A percentile compares a stretch with the other conserved stretches of the same genome.
phyloP scores from a whole-genome alignment of 2,329 filamentous ascomycete genomes.

The Fusarium metavorans region DNA sequence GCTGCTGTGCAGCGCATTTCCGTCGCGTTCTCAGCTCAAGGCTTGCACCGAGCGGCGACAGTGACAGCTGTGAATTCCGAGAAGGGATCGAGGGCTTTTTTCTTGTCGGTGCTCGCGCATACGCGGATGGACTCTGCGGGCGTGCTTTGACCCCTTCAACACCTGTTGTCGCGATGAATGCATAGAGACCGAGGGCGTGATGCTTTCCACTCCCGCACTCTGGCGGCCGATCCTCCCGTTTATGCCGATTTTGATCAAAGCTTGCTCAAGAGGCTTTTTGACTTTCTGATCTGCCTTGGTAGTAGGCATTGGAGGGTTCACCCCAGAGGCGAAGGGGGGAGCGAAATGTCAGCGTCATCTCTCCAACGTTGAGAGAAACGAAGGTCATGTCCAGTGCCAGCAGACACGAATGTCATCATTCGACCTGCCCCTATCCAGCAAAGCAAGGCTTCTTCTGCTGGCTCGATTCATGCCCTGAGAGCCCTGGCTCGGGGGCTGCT shows the following conservation, averaged over 20 bases:
- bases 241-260: slow-evolving; percentile 23
- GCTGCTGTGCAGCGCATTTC: slow-evolving; percentile 21
- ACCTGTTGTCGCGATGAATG: slow-evolving; percentile 9
- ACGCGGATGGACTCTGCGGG: neutral
- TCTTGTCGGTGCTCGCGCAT: slow-evolving; percentile 1
- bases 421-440: slow-evolving; percentile 2
- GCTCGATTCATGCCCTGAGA: slow-evolving; percentile 2
- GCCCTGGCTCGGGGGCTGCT: slow-evolving; percentile 24
- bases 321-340: slow-evolving; percentile 9
- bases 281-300: slow-evolving; percentile 12
- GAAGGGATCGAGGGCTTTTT: slow-evolving; percentile 20
- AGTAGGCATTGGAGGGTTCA: neutral
- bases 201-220: slow-evolving; percentile 29
- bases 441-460: neutral
- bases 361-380: neutral
- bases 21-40: slow-evolving; percentile 14
- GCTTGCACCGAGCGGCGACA: slow-evolving; percentile 30
- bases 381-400: neutral
- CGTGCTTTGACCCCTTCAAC: slow-evolving; percentile 24
- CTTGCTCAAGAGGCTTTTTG: slow-evolving; percentile 16
- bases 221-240: slow-evolving; percentile 32
- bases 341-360: slow-evolving; percentile 14
- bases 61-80: slow-evolving; percentile 15
- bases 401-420: neutral
- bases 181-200: slow-evolving; percentile 13